Conservation (phyloP, 139 green algal species). For the Chloropicon primus region DNA sequence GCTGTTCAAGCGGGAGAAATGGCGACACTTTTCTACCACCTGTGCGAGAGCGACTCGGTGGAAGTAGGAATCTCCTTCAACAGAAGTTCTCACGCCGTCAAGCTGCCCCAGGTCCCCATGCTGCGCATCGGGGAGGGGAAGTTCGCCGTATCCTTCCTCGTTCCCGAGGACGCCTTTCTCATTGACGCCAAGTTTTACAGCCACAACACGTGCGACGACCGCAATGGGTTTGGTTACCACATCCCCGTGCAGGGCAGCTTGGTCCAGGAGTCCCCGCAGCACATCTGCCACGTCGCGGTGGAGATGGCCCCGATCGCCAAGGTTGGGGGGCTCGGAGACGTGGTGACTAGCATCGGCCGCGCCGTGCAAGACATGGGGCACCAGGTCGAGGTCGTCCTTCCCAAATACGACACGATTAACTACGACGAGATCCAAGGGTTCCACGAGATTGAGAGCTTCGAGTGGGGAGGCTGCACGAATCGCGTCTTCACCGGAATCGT, state of each 20-base stretch:
- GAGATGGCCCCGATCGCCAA: slow-evolving; percentile 99
- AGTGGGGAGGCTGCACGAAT: slow-evolving; percentile 6
- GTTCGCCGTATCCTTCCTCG: neutral
- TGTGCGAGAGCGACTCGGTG: no score
- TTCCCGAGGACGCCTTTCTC: slow-evolving; percentile 66
- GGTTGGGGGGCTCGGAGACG: slow-evolving; percentile 87
- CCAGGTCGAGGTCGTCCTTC: slow-evolving; percentile 65
- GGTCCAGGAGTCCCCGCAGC: slow-evolving; percentile 36
- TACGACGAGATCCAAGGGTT: slow-evolving; percentile 39
- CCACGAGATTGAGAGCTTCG: slow-evolving; percentile 12
- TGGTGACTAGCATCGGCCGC: slow-evolving; percentile 76
- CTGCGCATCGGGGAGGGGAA: neutral
- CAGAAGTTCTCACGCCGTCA: no score
- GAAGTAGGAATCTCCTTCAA: no score
- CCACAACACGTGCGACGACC: slow-evolving; percentile 66
- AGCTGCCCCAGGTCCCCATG: no score
- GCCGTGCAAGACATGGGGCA: slow-evolving; percentile 83
- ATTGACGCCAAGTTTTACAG: slow-evolving; percentile 75
- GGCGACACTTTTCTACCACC: neutral
- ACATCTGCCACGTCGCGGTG: slow-evolving; percentile 80
- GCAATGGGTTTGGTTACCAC: slow-evolving; percentile 88
- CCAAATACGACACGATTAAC: slow-evolving; percentile 90
- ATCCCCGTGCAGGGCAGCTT: slow-evolving; percentile 47
- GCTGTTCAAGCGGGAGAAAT: neutral
- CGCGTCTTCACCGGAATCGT: slow-evolving; percentile 17